Conservation (phyloP, 129 eudicot species). For the Pulicaria dysenterica region DNA sequence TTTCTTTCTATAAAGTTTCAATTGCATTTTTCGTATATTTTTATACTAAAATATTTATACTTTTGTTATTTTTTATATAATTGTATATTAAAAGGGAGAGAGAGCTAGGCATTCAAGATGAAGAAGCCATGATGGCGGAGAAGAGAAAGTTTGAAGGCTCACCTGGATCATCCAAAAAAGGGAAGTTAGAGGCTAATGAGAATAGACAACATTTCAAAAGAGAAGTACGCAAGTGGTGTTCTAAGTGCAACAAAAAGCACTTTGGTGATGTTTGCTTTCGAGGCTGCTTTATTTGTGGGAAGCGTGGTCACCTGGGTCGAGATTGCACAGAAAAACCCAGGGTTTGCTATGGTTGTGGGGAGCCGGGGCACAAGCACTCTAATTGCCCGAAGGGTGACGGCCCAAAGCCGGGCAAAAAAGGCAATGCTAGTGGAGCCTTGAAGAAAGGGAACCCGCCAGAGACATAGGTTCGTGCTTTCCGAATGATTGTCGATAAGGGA, state of each 20-base stretch:
- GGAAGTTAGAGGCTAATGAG: not conserved
- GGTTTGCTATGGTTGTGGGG: slow-evolving; percentile 23
- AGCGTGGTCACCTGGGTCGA: slow-evolving; percentile 8
- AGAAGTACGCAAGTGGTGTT: not conserved
- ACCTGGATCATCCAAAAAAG: not conserved
- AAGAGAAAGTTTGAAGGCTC: slow-evolving; percentile 22
- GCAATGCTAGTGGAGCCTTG: slow-evolving; percentile 2
- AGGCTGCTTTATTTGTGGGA: slow-evolving; percentile 22
- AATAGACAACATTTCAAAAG: not conserved
- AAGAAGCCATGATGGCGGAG: not conserved
- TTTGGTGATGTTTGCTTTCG: slow-evolving; percentile 9
- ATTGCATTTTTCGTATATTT: not conserved
- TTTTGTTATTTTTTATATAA: not conserved
- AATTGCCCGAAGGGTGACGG: slow-evolving; percentile 5
- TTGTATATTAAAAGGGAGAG: slow-evolving; percentile 15
- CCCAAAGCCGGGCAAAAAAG: slow-evolving; percentile 3
- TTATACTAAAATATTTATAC: slow-evolving; percentile 4
- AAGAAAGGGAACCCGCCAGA: not conserved
- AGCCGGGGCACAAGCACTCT: slow-evolving; percentile 17
- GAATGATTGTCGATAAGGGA: not conserved
- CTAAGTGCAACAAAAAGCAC: slow-evolving; percentile 19
- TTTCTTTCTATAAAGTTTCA: not conserved
- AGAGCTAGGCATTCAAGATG: slow-evolving; percentile 17
- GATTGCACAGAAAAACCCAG: slow-evolving; percentile 23
- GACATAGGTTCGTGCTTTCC: slow-evolving; percentile 7